Percentiles rank a stretch among this genome's conserved stretches.
phyloP scores from a whole-genome alignment of 345 rosid genomes.

The Eucalyptus marginata region DNA sequence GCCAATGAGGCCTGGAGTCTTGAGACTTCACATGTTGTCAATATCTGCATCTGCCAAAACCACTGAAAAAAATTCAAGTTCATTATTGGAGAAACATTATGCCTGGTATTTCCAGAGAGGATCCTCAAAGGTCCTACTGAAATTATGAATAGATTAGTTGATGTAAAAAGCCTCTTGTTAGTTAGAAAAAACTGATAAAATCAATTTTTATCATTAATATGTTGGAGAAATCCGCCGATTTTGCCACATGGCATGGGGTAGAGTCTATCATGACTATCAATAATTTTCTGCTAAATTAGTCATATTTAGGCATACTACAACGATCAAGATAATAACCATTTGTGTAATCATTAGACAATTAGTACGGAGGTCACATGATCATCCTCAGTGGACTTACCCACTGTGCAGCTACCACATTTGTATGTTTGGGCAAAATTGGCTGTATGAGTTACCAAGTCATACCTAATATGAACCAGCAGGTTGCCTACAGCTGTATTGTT shows the following conservation, averaged over 20 bases:
- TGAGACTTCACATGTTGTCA: not conserved
- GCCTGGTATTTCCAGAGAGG: not conserved
- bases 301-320: not conserved
- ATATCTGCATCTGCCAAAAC: not conserved
- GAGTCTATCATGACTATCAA: not conserved
- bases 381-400: not conserved
- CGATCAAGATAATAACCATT: not conserved
- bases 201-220: not conserved
- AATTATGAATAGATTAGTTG: not conserved
- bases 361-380: not conserved
- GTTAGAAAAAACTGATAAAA: not conserved
- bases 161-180: not conserved
- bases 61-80: not conserved
- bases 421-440: not conserved
- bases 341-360: not conserved
- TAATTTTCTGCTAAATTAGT: not conserved
- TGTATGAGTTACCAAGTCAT: not conserved
- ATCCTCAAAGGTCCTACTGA: not conserved
- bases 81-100: not conserved
- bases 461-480: not conserved
- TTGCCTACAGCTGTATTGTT: not conserved
- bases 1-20: not conserved
- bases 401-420: not conserved
- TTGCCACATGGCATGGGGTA: not conserved
- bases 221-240: not conserved